A percentile compares a stretch with the other conserved stretches of the same genome.
Evolutionary conservation across 108 stramenopile genomes (phyloP).

Genomic region (Skeletonema tropicum): DNA sequence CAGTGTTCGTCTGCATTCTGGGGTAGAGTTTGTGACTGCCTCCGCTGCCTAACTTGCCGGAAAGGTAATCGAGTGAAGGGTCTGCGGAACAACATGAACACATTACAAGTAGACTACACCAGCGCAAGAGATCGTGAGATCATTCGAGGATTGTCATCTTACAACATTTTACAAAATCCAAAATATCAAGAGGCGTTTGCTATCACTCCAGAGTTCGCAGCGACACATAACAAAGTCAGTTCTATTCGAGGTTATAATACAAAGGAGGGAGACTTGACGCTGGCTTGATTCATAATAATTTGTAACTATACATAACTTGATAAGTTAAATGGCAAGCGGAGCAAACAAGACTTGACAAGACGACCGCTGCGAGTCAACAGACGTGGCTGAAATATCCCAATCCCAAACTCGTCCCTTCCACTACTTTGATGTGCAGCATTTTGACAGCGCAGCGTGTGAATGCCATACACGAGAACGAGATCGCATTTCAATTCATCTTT

Average conservation of each 20-base stretch:
- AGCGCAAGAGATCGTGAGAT: conserved; percentile 53
- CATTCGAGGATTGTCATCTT: conserved; percentile 57
- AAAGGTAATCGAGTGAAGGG: conserved; percentile 41
- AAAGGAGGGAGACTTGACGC: conserved; percentile 34
- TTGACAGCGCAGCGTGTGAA: too few relatives aligned
- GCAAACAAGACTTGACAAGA: too few relatives aligned
- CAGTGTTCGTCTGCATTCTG: conserved; percentile 33
- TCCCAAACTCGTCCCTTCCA: too few relatives aligned
- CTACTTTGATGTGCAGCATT: too few relatives aligned
- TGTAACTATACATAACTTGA: too few relatives aligned
- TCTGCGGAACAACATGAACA: conserved; percentile 51
- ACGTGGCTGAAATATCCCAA: too few relatives aligned
- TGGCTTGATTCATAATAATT: too few relatives aligned
- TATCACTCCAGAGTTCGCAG: conserved; percentile 56
- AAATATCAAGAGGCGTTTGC: conserved; percentile 60
- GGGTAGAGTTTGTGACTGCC: conserved; percentile 26
- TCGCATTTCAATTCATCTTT: too few relatives aligned
- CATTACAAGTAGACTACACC: conserved; percentile 51
- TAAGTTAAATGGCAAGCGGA: too few relatives aligned
- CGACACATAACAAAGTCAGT: conserved; percentile 45
- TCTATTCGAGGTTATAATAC: conserved; percentile 50
- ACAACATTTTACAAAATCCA: conserved; percentile 63
- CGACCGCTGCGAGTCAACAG: too few relatives aligned
- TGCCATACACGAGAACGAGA: too few relatives aligned
- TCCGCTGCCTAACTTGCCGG: conserved; percentile 49